These are phyloP conservation scores for Ceratocystis diversiconidia DNA, from an alignment of 2,329 filamentous ascomycete species.

Conservation along the genomic window DNA sequence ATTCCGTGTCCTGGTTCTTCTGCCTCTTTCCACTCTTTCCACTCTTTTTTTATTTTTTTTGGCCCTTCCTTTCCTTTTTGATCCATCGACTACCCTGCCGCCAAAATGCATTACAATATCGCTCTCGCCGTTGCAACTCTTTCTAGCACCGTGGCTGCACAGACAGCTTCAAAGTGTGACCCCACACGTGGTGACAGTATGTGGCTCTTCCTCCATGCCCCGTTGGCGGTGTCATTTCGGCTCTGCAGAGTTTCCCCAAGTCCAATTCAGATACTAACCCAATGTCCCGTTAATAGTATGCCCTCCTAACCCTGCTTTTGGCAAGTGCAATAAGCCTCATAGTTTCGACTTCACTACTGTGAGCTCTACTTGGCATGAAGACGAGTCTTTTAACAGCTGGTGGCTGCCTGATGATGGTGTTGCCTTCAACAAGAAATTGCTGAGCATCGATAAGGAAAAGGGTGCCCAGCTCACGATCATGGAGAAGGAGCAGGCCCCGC, in stretches of 20 bases:
- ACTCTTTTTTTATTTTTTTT: not conserved
- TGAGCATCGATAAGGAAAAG: slow-evolving; percentile 21
- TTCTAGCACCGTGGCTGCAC: slow-evolving; percentile 35
- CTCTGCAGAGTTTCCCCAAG: not conserved
- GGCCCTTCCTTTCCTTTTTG: not conserved
- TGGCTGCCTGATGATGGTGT: slow-evolving; percentile 26
- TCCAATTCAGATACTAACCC: no score
- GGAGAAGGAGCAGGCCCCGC: slow-evolving; percentile 40
- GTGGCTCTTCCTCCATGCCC: slow-evolving; percentile 1
- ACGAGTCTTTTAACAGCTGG: slow-evolving; percentile 21
- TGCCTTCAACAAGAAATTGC: slow-evolving; percentile 22
- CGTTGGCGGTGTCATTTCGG: not conserved
- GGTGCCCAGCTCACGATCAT: slow-evolving; percentile 40
- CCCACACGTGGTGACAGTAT: slow-evolving; percentile 25
- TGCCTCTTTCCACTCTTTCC: not conserved
- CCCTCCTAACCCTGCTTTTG: slow-evolving; percentile 51
- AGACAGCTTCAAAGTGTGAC: slow-evolving; percentile 43
- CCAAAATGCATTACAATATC: slow-evolving; percentile 27
- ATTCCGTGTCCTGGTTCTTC: not conserved
- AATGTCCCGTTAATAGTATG: slow-evolving; percentile 29
- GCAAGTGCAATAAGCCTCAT: slow-evolving; percentile 27
- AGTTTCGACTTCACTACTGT: slow-evolving; percentile 51
- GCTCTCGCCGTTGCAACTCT: slow-evolving; percentile 29
- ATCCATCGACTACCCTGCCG: not conserved
- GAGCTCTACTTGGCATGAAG: slow-evolving; percentile 28